A percentile compares a stretch with the other conserved stretches of the same genome.
Evolutionary conservation across 345 rosid species (phyloP).

Genomic region (Bruguiera parviflora): DNA sequence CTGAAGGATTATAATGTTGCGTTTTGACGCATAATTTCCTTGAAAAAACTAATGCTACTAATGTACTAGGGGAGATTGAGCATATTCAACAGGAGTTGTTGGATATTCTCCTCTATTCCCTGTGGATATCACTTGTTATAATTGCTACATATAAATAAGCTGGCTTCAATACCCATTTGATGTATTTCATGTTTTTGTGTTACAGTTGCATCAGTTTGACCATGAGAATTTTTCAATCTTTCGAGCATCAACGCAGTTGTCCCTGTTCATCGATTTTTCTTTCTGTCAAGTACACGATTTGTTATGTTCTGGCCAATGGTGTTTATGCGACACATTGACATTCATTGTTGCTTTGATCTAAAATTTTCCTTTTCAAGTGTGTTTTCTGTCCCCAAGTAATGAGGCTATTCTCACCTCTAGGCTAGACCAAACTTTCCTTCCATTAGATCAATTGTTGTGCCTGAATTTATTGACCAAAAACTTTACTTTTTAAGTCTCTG

Average conservation of each 20-base stretch:
- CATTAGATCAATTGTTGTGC: neutral
- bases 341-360: neutral
- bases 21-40: conserved; percentile 53
- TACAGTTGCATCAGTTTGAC: too few relatives aligned
- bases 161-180: too few relatives aligned
- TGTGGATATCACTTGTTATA: too few relatives aligned
- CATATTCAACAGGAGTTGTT: conserved; percentile 73
- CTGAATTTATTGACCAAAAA: neutral
- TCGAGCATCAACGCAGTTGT: too few relatives aligned
- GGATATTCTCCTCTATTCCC: neutral
- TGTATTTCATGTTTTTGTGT: too few relatives aligned
- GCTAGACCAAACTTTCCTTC: neutral
- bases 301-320: too few relatives aligned
- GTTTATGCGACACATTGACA: too few relatives aligned
- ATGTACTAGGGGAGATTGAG: conserved; percentile 80
- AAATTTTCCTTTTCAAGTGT: neutral
- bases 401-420: neutral
- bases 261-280: too few relatives aligned
- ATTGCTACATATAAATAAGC: too few relatives aligned
- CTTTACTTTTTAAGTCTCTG: neutral
- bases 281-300: too few relatives aligned
- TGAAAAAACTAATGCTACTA: conserved; percentile 75
- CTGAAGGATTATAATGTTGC: conserved; percentile 7
- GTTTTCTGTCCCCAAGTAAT: neutral
- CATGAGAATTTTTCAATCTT: too few relatives aligned